Base-by-base conservation (phyloP, 768 basidiomycete species). In the Boletellus ananiceps region DNA sequence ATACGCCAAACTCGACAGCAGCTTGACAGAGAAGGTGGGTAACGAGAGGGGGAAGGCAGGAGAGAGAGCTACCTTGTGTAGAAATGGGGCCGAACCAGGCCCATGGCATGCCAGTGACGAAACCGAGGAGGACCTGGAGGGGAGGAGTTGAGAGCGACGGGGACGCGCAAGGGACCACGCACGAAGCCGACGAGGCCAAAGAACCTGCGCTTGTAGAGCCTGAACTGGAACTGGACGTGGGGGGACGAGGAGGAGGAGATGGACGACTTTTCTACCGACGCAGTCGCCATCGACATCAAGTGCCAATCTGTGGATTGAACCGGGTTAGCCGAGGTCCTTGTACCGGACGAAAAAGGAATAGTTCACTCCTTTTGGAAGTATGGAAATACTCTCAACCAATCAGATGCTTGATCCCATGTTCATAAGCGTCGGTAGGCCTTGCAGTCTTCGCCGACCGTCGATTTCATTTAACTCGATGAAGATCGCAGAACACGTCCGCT, bases 11-110 rank as follows among this genome's bases (percentile, higher is more conserved):
- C 33, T 86, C 81, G 3, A 59, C 56, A 11, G 79, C 76, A 57
- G 77, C 86, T 89, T 37, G n/a, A 52, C 36, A 33, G 36, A 9
- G 18, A 23, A 12, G 5, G 16, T 18, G 15, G 8, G 36, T 29
- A 11, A 16, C 14, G 3, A 47, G 9, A 7, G 2, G 2, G 23
- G 7, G 19, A 5, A 14, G 14, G 27, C 1, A 14, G 4, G 19
- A 14, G 1, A n/a, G 18, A 8, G 14, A 27, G 52, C 73, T 41
- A 89, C 88, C 73, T 57, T 82, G 64, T 36, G 81, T 82, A 0
- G 89, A 72, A 46, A 93, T 91, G 3, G 90, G 86, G 4, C 89
- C 88, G 58, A 92, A 93, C 88, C 88, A 93, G 4, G 85, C 77
- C 79, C 81, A 82, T 7, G 76, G 69, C 83, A 87, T 80, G 6